phyloP scores from a whole-genome alignment of 202 grass and related monocot species.

The Hordeum pubiflorum region DNA sequence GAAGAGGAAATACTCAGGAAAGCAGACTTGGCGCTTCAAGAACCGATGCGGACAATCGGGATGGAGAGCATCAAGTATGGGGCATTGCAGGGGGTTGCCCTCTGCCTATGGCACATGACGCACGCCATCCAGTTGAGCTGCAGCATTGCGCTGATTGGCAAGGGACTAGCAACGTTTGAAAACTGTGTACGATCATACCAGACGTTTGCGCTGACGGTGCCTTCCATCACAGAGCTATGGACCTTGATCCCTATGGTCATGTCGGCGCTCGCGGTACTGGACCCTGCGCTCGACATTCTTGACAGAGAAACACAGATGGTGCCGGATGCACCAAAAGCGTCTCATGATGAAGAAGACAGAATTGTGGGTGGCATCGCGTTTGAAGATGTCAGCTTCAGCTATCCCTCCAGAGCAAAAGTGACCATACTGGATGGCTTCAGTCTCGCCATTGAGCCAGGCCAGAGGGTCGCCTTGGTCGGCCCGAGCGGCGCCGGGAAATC shows the following conservation, averaged over 20 bases:
- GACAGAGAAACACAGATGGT: constrained; percentile 43
- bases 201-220: constrained; percentile 46
- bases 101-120: constrained; percentile 52
- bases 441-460: constrained; percentile 35
- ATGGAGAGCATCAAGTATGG: constrained; percentile 53
- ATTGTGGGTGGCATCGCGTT: constrained; percentile 33
- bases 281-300: constrained; percentile 45
- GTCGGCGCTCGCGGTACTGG: constrained; percentile 38
- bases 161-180: constrained; percentile 31
- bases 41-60: constrained; percentile 39
- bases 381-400: constrained; percentile 37
- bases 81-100: constrained; percentile 39
- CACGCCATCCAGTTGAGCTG: constrained; percentile 60
- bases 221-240: constrained; percentile 69
- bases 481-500: constrained; percentile 61
- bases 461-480: constrained; percentile 45
- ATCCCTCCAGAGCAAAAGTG: constrained; percentile 45
- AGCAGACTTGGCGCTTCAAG: constrained; percentile 39
- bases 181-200: constrained; percentile 51
- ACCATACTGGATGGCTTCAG: constrained; percentile 43
- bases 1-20: constrained; percentile 51
- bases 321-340: constrained; percentile 34
- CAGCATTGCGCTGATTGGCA: constrained; percentile 44
- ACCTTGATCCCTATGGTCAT: constrained; percentile 52
- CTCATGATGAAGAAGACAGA: not conserved